Base-by-base conservation (phyloP, 2,329 filamentous ascomycete genomes). In the Colletotrichum sublineola region DNA sequence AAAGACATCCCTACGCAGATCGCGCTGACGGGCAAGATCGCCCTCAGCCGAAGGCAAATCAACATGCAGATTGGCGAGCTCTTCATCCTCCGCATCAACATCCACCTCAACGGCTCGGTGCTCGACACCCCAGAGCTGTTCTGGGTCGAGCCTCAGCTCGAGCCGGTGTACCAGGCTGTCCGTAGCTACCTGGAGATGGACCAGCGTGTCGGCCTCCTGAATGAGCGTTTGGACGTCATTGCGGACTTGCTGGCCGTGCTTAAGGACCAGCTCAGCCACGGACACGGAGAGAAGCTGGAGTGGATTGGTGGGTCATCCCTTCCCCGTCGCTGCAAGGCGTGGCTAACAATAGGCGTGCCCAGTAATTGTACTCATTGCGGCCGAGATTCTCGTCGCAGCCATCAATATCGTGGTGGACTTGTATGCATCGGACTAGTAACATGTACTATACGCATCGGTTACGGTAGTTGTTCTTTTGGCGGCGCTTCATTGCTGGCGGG, bases 61-160 rank as follows among this genome's bases (percentile, higher is more conserved):
- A 98, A 98, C 86, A 98, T 98, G 95, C 95, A 98, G 83, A 98
- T 99, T 73, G 96, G 96, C 80, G 95, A 99, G 84, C 90, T 99
- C 66, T 99, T 99, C 82, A 98, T 99, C 79, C 86, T 99, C 42
- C 91, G 96, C 73, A 98, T 99, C 84, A 98, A 96, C 81, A 98
- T 99, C 79, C 97, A 99, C 83, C 88, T 99, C 63, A 97, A 98
- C 81, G 96, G 96, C 44, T 97, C 94, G 40, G 95, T 99, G 7
- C 91, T 99, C 50, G 96, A 99, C 81, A 97, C 95, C 12, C 96
- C 96, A 0, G 96, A 99, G 83, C 88, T 99, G 53, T 98, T 99
- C 88, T 99, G 96, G 96, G 94, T 96, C 42, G 96, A 99, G 83
- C 96, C 96, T 11, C 95, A 98, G 82, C 88, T 99, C 8, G 96